phyloP scores from a whole-genome alignment of 805 yeast genomes.

The Candida michaelii region DNA sequence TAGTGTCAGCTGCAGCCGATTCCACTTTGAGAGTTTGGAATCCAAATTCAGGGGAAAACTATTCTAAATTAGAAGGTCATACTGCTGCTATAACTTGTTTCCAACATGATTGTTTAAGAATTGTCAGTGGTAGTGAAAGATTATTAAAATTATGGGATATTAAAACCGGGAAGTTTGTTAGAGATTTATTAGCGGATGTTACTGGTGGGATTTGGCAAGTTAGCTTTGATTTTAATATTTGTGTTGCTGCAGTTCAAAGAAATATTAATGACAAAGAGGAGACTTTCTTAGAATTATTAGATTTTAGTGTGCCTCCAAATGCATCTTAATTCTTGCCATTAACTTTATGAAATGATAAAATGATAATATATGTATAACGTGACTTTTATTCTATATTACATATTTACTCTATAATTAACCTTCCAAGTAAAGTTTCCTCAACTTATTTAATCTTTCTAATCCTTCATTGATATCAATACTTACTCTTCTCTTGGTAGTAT shows the following conservation, averaged over 20 bases:
- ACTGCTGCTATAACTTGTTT: slow-evolving; percentile 89
- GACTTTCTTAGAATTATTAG: slow-evolving; percentile 82
- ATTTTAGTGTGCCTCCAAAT: slow-evolving; percentile 53
- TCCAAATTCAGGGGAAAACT: slow-evolving; percentile 68
- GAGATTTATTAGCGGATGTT: slow-evolving; percentile 71
- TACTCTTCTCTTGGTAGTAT: slow-evolving; percentile 10
- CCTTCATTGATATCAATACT: slow-evolving; percentile 32
- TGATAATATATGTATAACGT: not conserved
- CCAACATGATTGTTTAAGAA: slow-evolving; percentile 78
- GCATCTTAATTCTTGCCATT: not conserved
- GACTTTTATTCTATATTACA: not conserved
- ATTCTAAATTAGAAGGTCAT: slow-evolving; percentile 75
- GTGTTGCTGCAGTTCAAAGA: slow-evolving; percentile 87
- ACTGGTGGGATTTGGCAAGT: slow-evolving; percentile 95
- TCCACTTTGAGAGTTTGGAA: slow-evolving; percentile 91
- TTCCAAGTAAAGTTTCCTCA: slow-evolving; percentile 33
- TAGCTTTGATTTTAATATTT: slow-evolving; percentile 74
- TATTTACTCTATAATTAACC: not conserved
- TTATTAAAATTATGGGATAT: slow-evolving; percentile 88
- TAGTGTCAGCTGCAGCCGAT: slow-evolving; percentile 96
- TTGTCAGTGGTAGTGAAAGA: slow-evolving; percentile 87
- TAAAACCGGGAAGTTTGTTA: slow-evolving; percentile 68
- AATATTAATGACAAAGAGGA: slow-evolving; percentile 49
- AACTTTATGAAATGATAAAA: too few relatives aligned
- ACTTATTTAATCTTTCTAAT: slow-evolving; percentile 31